phyloP scores from a whole-genome alignment of 1,284 basidiomycete species.

The Marasmius fiardii region DNA sequence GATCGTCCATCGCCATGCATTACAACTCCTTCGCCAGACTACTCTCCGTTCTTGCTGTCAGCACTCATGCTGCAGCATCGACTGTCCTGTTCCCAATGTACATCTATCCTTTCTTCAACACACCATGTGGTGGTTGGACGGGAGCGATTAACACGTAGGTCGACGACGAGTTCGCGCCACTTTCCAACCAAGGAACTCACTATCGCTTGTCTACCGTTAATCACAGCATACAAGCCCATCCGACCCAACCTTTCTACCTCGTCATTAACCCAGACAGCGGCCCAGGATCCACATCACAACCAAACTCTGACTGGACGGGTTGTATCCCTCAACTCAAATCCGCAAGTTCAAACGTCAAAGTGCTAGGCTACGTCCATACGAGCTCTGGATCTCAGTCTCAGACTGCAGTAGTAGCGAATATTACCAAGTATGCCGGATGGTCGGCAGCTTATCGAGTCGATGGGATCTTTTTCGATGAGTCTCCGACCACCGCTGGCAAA shows the following conservation, averaged over 20 bases:
- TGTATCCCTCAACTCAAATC: conserved; percentile 24
- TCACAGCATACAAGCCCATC: conserved; percentile 26
- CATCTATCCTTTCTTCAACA: conserved; percentile 21
- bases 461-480: conserved; percentile 39
- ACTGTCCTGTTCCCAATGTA: conserved; percentile 22
- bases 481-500: conserved; percentile 10
- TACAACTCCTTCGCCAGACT: neutral
- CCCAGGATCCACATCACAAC: conserved; percentile 26
- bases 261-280: conserved; percentile 34
- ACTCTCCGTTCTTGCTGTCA: neutral
- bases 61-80: neutral
- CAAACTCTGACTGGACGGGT: conserved; percentile 28
- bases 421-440: conserved; percentile 33
- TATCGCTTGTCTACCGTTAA: neutral
- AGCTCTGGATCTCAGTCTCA: conserved; percentile 18
- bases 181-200: neutral
- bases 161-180: conserved; percentile 1
- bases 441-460: conserved; percentile 22
- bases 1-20: neutral
- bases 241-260: conserved; percentile 27
- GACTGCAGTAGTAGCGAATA: conserved; percentile 23
- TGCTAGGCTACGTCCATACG: conserved; percentile 34
- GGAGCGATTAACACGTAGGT: conserved; percentile 20
- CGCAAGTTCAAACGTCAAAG: conserved; percentile 24
- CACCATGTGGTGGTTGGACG: conserved; percentile 18